Percentiles rank a stretch among this genome's conserved stretches.
These are phyloP conservation scores for Nicotiana paniculata DNA, from an alignment of 257 asterid species.

Conservation along the genomic window DNA sequence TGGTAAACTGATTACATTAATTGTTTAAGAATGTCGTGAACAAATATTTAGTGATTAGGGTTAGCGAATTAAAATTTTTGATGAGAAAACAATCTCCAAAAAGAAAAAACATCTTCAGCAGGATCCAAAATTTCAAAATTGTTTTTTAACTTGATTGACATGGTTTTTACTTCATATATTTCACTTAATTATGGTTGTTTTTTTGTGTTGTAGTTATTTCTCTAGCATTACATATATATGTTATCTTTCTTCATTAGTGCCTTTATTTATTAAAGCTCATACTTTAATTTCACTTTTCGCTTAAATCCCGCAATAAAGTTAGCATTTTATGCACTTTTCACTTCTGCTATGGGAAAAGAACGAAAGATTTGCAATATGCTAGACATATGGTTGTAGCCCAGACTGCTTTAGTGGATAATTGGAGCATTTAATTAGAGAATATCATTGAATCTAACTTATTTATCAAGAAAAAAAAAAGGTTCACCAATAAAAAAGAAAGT, in stretches of 20 bases:
- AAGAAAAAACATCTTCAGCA: not conserved
- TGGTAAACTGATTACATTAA: not conserved
- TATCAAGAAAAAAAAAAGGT: not conserved
- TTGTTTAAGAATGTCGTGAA: not conserved
- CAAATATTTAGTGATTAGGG: not conserved
- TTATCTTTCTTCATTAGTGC: not conserved
- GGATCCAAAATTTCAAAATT: not conserved
- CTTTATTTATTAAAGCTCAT: not conserved
- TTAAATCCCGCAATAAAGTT: not conserved
- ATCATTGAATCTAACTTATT: not conserved
- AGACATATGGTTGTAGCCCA: not conserved
- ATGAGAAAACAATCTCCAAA: not conserved
- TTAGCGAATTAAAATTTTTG: not conserved
- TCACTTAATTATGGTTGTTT: not conserved
- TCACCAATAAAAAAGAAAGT: not conserved
- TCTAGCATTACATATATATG: not conserved
- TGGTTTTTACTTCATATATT: not conserved
- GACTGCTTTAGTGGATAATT: not conserved
- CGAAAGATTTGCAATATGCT: not conserved
- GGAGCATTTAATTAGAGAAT: not conserved
- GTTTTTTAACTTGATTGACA: not conserved
- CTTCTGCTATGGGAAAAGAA: not conserved
- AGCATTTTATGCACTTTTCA: not conserved
- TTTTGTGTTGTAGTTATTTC: not conserved
- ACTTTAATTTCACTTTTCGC: not conserved